Evolutionary conservation across 2,329 filamentous ascomycete genomes (phyloP).

Genomic region (Fusarium drepaniforme): DNA sequence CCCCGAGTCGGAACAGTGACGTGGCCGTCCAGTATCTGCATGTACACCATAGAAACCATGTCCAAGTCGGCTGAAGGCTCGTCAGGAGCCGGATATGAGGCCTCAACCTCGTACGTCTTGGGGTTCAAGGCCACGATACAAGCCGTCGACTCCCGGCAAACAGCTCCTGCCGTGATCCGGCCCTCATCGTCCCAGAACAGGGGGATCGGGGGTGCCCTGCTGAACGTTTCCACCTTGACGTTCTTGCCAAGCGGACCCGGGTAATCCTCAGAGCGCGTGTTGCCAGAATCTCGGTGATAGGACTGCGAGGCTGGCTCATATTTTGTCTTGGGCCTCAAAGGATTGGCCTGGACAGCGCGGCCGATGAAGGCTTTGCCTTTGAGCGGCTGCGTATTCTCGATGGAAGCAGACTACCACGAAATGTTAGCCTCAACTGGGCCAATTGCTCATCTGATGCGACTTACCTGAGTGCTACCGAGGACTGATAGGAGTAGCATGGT

Average conservation of each 20-base stretch:
- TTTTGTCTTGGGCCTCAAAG: not conserved
- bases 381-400: not conserved
- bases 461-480: not conserved
- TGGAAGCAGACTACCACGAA: not conserved
- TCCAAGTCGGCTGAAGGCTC: not conserved
- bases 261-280: not conserved
- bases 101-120: not conserved
- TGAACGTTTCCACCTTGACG: not conserved
- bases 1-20: not conserved
- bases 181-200: not conserved
- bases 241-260: not conserved
- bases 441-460: not conserved
- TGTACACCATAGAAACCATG: not conserved
- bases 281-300: not conserved
- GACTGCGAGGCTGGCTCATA: not conserved
- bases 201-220: not conserved
- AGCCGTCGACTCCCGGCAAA: not conserved
- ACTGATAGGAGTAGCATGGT: not conserved
- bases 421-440: not conserved
- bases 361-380: not conserved
- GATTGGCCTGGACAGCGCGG: not conserved
- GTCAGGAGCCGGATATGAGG: not conserved
- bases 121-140: not conserved
- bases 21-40: not conserved
- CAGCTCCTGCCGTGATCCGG: not conserved